A percentile compares a stretch with the other conserved stretches of the same genome.
Conservation (phyloP, 1,139 yeast species). For the Saccharomyces hybrid region DNA sequence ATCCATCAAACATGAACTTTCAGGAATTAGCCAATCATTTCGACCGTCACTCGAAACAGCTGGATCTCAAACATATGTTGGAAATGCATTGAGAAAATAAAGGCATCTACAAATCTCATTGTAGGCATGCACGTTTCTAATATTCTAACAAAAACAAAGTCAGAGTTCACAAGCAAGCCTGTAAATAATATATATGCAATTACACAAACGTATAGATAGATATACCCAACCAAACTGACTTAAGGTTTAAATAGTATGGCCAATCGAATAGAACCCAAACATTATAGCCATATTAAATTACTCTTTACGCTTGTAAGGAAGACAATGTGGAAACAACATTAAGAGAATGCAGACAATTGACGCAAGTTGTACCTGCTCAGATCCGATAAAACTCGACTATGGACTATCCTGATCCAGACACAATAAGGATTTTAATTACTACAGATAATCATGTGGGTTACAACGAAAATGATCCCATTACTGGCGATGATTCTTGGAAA, state of each 20-base stretch:
- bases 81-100: conserved; percentile 26
- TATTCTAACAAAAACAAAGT: neutral
- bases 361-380: neutral
- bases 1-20: conserved; percentile 50
- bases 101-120: neutral
- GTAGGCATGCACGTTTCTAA: neutral
- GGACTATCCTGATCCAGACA: conserved; percentile 39
- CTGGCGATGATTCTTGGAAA: conserved; percentile 85
- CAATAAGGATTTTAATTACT: conserved; percentile 71
- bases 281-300: neutral
- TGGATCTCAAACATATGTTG: conserved; percentile 61
- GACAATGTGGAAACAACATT: neutral
- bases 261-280: neutral
- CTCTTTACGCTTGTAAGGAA: neutral
- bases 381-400: conserved; percentile 5
- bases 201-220: neutral
- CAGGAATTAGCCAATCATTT: conserved; percentile 51
- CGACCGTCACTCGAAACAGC: conserved; percentile 64
- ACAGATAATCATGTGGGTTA: conserved; percentile 97
- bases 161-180: neutral
- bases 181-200: neutral
- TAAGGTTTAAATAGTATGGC: neutral
- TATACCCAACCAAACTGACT: neutral
- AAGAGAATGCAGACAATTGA: neutral
- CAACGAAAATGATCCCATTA: conserved; percentile 78